Base-by-base conservation (phyloP, 768 basidiomycete species). In the Phylloporus arenicola region DNA sequence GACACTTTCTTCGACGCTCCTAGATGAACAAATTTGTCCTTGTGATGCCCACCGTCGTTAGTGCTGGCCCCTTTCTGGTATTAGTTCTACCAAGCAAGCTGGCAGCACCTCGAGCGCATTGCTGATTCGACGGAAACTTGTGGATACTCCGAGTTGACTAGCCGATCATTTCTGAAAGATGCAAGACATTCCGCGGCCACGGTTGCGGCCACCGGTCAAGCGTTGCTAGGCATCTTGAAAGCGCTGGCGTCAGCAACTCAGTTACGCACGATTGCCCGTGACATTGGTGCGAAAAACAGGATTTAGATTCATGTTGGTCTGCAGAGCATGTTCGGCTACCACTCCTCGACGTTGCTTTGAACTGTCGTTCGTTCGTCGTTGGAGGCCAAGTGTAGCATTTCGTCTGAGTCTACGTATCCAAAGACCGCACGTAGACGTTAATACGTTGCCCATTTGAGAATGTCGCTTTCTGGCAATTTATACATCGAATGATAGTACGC, bases 381-480 rank as follows among this genome's bases (percentile, higher is more conserved):
- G 27, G 27, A 29, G 27, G 9, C 8, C 27, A 29, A 29, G 27
- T 8, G 27, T 9, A 29, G 27, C 27, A 29, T 29, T 10, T 29
- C 1, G 8, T 29, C 27, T 29, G 6, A 29, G 29, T 30, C 29
- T 30, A 30, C 13, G 22, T 45, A 20, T 45, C 20, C 8, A 13
- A 45, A 33, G 31, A 16, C 43, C 20, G 43, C 31, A 22, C 16
- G 44, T 45, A 31, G 34, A 45, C 16, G 31, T 24, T n/a, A 17
- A 17, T 12, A 33, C 31, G 31, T 22, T 10, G 17, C 13, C 39
- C 22, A 14, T 19, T 24, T 40, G 20, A n/a, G 19, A 14, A 34
- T 57, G 34, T 41, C 51, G 50, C 39, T 27, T 33, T 43, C 27
- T 27, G 22, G n/a, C 39, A 45, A 42, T n/a, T 25, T 44, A n/a